phyloP scores from a whole-genome alignment of 495 filamentous ascomycete species.

The Hyaloscypha hepaticicola region DNA sequence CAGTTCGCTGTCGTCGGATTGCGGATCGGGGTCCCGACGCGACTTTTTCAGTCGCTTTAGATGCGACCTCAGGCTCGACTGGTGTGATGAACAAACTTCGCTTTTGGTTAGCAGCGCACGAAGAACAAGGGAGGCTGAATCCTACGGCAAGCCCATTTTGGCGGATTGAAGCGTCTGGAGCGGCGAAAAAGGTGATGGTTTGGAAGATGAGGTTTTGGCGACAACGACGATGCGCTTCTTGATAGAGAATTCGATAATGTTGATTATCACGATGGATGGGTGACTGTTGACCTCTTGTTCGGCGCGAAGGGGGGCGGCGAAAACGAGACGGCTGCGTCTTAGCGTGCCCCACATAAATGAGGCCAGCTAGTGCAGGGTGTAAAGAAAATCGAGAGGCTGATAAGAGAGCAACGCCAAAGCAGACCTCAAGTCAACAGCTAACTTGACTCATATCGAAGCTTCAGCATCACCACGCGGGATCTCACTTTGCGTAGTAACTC shows the following conservation, averaged over 20 bases:
- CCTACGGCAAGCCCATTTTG: slow-evolving; percentile 83
- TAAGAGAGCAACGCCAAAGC: not conserved
- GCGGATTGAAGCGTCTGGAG: slow-evolving; percentile 17
- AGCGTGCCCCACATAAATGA: slow-evolving; percentile 3
- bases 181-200: not conserved
- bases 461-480: not conserved
- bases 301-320: not conserved
- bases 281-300: slow-evolving; percentile 14
- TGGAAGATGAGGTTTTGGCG: slow-evolving; percentile 9
- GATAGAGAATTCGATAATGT: slow-evolving; percentile 16
- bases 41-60: slow-evolving; percentile 47
- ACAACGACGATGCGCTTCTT: slow-evolving; percentile 14
- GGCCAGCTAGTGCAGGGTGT: not conserved
- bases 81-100: slow-evolving; percentile 54
- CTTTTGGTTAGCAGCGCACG: slow-evolving; percentile 32
- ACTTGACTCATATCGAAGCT: not conserved
- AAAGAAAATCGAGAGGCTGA: slow-evolving; percentile 18
- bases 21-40: slow-evolving; percentile 64
- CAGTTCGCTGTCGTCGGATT: slow-evolving; percentile 57
- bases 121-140: slow-evolving; percentile 37
- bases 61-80: slow-evolving; percentile 53
- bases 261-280: slow-evolving; percentile 18
- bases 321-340: not conserved
- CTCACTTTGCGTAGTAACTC: not conserved
- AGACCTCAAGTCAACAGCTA: not conserved